Base-by-base conservation (phyloP, 345 rosid species). In the Clausena lansium region DNA sequence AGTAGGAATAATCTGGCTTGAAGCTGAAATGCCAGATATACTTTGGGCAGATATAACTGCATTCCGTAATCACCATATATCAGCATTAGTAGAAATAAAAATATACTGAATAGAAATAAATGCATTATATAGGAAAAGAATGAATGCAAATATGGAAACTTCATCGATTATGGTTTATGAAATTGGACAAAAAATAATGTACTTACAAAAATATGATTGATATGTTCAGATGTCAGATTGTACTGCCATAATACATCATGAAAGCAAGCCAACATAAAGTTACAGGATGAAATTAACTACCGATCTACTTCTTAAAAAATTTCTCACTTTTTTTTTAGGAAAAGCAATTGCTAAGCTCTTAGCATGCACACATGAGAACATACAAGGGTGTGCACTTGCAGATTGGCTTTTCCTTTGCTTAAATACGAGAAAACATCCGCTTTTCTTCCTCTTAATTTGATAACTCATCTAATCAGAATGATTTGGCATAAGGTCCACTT, bases 31-130 rank as follows among this genome's bases (percentile, higher is more conserved):
- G 33, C 86, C 86, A 77, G 90, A 84, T 64, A 83, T 60, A 75
- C 90, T 86, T 62, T 27, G 79, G 80, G 73, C 41, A 52, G 92
- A 90, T 58, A 87, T 64, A 71, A 81, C 94, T 86, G 88, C 82
- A 77, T 73, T 45, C 59, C 76, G 3, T 45, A 64, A 19, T 65
- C 85, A 84, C 59, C 69, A 73, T 32, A 27, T 70, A 24, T 70
- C 47, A 74, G 36, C 36, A 71, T 74, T 61, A 59, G 59, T n/a
- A 35, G 4, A 27, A 11, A 59, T 24, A 41, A 19, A 45, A n/a
- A 35, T 52, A 22, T 32, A 33, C 9, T 10, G 8, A 55, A 11
- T 33, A 14, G 78, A 6, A 70, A 20, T 52, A 58, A 17, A 30
- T 7, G 13, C 54, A 59, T 33, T 59, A 71, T 4, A 38, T 15